phyloP scores from a whole-genome alignment of 345 rosid genomes.

The Cardiospermum halicacabum region DNA sequence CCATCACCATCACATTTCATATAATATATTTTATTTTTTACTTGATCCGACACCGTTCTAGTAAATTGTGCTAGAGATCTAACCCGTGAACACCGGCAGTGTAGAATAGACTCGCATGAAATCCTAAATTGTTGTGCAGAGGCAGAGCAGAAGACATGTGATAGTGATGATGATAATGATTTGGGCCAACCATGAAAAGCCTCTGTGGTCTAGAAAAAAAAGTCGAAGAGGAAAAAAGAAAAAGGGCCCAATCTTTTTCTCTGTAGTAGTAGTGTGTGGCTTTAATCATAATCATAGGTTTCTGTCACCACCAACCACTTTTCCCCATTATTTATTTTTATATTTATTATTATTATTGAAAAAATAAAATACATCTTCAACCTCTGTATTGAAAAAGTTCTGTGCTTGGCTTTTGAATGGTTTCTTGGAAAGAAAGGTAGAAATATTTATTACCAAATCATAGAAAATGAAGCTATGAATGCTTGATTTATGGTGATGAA shows the following conservation, averaged over 20 bases:
- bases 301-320: slow-evolving; percentile 11
- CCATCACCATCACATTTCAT: background rate
- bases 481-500: too few species aligned
- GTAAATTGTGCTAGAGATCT: slow-evolving; percentile 30
- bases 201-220: slow-evolving; percentile 28
- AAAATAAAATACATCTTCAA: too few species aligned
- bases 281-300: slow-evolving; percentile 37
- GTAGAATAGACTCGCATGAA: too few species aligned
- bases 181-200: slow-evolving; percentile 20
- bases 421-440: too few species aligned
- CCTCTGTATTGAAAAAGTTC: too few species aligned
- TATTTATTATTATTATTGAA: too few species aligned
- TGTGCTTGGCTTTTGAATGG: too few species aligned
- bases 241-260: background rate
- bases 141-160: too few species aligned
- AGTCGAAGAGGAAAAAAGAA: slow-evolving; percentile 8
- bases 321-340: slow-evolving; percentile 21
- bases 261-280: slow-evolving; percentile 22
- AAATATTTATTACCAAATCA: too few species aligned
- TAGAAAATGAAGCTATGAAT: too few species aligned
- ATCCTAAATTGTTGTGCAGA: too few species aligned
- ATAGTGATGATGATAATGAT: background rate
- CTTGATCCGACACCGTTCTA: slow-evolving; percentile 19
- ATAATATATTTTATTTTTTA: background rate
- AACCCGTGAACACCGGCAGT: slow-evolving; percentile 39